Base-by-base conservation (phyloP, 2,329 filamentous ascomycete species). In the Trichoderma aggressivum region DNA sequence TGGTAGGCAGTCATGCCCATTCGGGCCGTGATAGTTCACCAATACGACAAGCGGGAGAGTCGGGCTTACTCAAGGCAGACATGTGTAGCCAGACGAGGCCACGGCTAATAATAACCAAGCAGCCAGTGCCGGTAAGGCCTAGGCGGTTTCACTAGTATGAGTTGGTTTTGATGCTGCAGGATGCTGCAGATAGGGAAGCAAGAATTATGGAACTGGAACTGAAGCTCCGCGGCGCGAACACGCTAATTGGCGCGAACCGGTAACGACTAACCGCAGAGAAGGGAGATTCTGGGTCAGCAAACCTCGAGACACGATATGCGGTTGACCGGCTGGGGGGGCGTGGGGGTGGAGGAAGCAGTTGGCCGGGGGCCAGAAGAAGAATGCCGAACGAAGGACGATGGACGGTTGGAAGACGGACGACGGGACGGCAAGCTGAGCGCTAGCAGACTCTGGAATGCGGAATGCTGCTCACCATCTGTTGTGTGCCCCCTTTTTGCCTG, bases 41-140 rank as follows among this genome's bases (percentile, higher is more conserved):
- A 34, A 58, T 39, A 56, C 32, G 36, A 61, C 56, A 36, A 69
- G 56, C 56, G 56, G 65, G 65, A 69, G 65, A 60, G 21, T 61
- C 65, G 59, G 65, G 65, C 65, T 69, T 69, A 69, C 65, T 69
- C 65, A 69, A 56, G 39, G 65, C 39, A 69, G 65, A 53, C 65
- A 69, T 69, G 3, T 36, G 65, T 43, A 32, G 50, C 47, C 24
- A 55, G 39, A 56, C 50, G 14, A 63, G 24, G 21, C 47, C 47
- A 63, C 50, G 65, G 65, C 65, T 68, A 69, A 61, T 61, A 36
- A 34, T 34, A 36, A 43, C 56, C 39, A 58, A 69, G 39, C 30
- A 50, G 11, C 65, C 65, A 69, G 36, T 36, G 53, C 65, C 65
- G 53, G 64, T 28, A 43, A 58, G 65, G 65, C 65, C 65, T 68